phyloP scores from a whole-genome alignment of 1,139 yeast genomes.

The Kurtzmaniella natalensis region DNA sequence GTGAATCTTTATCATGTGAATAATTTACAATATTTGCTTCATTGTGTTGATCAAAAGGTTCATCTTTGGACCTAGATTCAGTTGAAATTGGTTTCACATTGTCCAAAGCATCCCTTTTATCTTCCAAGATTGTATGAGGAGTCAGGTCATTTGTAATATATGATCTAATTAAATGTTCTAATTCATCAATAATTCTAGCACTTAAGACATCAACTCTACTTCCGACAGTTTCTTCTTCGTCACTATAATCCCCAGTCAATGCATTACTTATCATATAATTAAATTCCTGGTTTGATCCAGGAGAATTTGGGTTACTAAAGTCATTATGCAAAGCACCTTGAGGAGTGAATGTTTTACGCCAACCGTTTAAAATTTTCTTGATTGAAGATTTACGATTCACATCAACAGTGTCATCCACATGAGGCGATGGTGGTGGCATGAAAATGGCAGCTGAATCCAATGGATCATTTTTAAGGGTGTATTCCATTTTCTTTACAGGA shows the following conservation, averaged over 20 bases:
- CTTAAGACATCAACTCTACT: conserved; percentile 68
- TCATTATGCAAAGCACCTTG: conserved; percentile 9
- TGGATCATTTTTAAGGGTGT: conserved; percentile 14
- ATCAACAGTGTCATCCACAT: conserved; percentile 11
- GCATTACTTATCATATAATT: conserved; percentile 6
- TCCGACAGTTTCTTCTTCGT: conserved; percentile 22
- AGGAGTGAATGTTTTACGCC: conserved; percentile 31
- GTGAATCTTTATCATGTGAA: neutral
- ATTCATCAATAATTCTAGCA: conserved; percentile 75
- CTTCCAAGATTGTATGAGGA: conserved; percentile 21
- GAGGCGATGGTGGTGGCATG: neutral
- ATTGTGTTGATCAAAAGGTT: neutral
- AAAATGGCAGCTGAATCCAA: neutral
- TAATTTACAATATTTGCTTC: neutral
- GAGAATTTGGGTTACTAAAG: neutral
- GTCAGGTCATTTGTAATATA: conserved; percentile 25
- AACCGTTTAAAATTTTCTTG: conserved; percentile 38
- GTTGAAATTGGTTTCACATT: conserved; percentile 9
- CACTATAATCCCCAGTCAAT: conserved; percentile 9
- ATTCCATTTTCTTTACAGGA: conserved; percentile 62
- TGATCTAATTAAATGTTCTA: conserved; percentile 42
- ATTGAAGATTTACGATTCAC: conserved; percentile 33
- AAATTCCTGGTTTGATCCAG: conserved; percentile 2
- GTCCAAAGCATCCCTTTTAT: conserved; percentile 15
- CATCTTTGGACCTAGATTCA: neutral